These are phyloP conservation scores for Scheffersomyces illinoinensis DNA, from an alignment of 1,139 yeast species.

Conservation along the genomic window DNA sequence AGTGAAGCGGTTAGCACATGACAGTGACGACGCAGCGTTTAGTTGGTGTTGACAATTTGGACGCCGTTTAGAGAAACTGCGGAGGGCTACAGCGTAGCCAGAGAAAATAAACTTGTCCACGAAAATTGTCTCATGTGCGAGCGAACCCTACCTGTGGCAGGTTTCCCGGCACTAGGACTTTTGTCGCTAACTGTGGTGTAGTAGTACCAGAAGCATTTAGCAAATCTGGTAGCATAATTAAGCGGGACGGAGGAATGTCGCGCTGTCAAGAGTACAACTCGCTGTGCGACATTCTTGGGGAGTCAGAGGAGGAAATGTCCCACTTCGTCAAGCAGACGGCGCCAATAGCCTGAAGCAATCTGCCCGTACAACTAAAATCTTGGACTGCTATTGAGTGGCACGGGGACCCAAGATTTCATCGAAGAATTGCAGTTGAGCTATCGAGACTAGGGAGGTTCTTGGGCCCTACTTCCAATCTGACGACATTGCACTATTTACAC, in stretches of 20 bases:
- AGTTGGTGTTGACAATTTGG: background rate
- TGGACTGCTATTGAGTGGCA: background rate
- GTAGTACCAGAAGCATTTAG: background rate
- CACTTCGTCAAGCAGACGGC: background rate
- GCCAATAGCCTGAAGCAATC: background rate
- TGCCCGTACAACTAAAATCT: background rate
- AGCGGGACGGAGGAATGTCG: background rate
- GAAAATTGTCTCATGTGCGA: background rate
- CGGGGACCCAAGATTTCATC: background rate
- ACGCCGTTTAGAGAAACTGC: background rate
- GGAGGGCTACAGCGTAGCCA: background rate
- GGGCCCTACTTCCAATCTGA: background rate
- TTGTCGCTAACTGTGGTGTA: background rate
- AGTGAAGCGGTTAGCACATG: background rate
- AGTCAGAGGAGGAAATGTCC: background rate
- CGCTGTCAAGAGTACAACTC: background rate
- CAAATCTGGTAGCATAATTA: background rate
- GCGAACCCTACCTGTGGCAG: background rate
- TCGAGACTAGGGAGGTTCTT: background rate
- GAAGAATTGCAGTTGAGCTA: background rate
- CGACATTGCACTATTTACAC: background rate
- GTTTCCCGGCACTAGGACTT: too few species aligned
- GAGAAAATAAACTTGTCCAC: background rate
- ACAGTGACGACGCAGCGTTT: background rate
- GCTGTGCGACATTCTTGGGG: background rate